phyloP scores from a whole-genome alignment of 1,284 basidiomycete genomes.

The Rhizoctonia solani region DNA sequence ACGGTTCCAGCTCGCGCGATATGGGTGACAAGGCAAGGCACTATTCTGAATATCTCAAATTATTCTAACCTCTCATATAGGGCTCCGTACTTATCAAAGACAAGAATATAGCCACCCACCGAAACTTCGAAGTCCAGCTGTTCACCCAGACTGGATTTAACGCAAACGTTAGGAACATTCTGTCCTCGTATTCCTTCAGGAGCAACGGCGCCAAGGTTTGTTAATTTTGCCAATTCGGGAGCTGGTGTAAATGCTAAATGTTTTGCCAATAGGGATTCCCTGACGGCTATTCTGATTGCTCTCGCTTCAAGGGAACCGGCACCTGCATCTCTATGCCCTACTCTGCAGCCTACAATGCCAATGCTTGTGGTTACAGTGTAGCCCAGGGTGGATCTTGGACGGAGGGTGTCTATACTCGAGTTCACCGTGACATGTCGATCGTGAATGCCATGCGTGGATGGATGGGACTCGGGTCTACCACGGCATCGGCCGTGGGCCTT shows the following conservation, averaged over 20 bases:
- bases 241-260: background rate
- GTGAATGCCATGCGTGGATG: conserved; percentile 27
- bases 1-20: conserved; percentile 32
- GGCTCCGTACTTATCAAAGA: conserved; percentile 28
- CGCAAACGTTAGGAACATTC: conserved; percentile 19
- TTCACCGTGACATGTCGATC: conserved; percentile 32
- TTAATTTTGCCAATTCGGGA: background rate
- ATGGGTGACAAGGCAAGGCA: conserved; percentile 6
- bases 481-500: conserved; percentile 16
- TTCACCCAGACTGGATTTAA: conserved; percentile 26
- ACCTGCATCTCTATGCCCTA: conserved; percentile 30
- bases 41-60: background rate
- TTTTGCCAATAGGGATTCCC: conserved; percentile 21
- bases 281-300: conserved; percentile 30
- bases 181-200: conserved; percentile 26
- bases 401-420: conserved; percentile 27
- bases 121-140: conserved; percentile 24
- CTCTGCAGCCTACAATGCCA: conserved; percentile 30
- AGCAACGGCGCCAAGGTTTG: conserved; percentile 27
- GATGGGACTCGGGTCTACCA: conserved; percentile 25
- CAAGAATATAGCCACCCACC: conserved; percentile 28
- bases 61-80: background rate
- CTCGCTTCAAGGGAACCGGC: conserved; percentile 17
- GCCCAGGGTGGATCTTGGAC: conserved; percentile 14
- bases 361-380: conserved; percentile 26